phyloP scores from a whole-genome alignment of 352 stramenopile species.

The Lagenidium sp. region DNA sequence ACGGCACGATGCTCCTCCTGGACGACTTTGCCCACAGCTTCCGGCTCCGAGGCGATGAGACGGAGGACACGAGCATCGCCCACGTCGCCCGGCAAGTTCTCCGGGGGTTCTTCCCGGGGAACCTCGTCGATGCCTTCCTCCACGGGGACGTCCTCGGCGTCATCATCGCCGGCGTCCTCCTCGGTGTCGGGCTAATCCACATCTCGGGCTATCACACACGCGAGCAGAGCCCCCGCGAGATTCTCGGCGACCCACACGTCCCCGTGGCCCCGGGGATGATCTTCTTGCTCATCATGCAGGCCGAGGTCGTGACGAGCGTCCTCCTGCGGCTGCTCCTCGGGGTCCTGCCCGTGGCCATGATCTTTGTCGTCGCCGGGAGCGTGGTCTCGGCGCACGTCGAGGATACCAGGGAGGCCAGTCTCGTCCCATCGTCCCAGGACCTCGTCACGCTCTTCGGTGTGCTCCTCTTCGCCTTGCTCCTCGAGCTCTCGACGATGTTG shows the following conservation, averaged over 20 bases:
- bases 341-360: conserved; percentile 28
- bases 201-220: conserved; percentile 8
- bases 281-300: conserved; percentile 34
- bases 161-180: conserved; percentile 9
- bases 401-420: too few species aligned
- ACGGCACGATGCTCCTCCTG: conserved; percentile 35
- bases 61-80: conserved; percentile 2
- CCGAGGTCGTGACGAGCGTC: conserved; percentile 27
- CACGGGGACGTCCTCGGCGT: conserved; percentile 11
- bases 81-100: conserved; percentile 3
- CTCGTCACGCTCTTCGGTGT: conserved; percentile 30
- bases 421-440: conserved; percentile 13
- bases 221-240: conserved; percentile 8
- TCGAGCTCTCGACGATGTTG: conserved; percentile 31
- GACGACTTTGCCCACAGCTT: conserved; percentile 29
- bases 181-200: conserved; percentile 16
- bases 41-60: conserved; percentile 5
- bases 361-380: conserved; percentile 25
- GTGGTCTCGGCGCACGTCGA: neutral
- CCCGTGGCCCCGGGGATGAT: conserved; percentile 20
- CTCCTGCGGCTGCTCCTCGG: conserved; percentile 27
- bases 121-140: conserved; percentile 6
- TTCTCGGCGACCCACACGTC: neutral
- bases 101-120: conserved; percentile 13
- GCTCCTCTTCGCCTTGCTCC: conserved; percentile 33